These are phyloP conservation scores for Alisma plantagoaquatica DNA, from an alignment of 106 monocot genomes.

Conservation along the genomic window DNA sequence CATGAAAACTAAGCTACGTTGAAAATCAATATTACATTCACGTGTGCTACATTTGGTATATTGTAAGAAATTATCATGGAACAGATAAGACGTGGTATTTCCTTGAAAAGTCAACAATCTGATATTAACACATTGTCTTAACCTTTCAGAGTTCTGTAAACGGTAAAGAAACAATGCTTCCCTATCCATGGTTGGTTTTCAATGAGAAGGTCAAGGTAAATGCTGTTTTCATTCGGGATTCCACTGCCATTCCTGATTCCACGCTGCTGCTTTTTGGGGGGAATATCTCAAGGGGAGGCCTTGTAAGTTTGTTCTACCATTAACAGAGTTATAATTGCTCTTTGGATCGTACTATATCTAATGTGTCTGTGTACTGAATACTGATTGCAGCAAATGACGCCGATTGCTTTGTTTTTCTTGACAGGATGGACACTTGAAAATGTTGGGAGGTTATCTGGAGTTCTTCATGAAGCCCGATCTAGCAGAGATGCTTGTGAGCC, in stretches of 20 bases:
- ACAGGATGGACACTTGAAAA: conserved; percentile 97
- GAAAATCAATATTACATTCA: neutral
- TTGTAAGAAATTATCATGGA: neutral
- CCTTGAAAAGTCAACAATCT: too few species aligned
- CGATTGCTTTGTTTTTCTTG: too few species aligned
- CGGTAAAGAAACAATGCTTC: conserved; percentile 78
- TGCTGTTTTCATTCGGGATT: conserved; percentile 89
- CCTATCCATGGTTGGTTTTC: conserved; percentile 95
- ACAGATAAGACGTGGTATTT: too few species aligned
- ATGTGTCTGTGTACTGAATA: too few species aligned
- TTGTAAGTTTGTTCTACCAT: conserved; percentile 41
- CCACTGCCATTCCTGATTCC: conserved; percentile 90
- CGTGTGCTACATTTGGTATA: too few species aligned
- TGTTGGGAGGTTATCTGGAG: conserved; percentile 95
- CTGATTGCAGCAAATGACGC: too few species aligned
- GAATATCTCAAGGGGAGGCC: conserved; percentile 56
- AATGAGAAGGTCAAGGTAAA: conserved; percentile 99
- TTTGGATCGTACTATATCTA: too few species aligned
- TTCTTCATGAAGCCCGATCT: conserved; percentile 93
- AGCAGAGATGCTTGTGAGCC: conserved; percentile 54
- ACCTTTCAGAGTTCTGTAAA: conserved; percentile 80
- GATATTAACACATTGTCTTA: too few species aligned
- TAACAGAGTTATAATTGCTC: too few species aligned
- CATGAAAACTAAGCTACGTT: neutral
- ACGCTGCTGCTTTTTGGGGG: conserved; percentile 88